Conservation (phyloP, 2,329 filamentous ascomycete genomes). For the Ploettnerulaceae sp. region DNA sequence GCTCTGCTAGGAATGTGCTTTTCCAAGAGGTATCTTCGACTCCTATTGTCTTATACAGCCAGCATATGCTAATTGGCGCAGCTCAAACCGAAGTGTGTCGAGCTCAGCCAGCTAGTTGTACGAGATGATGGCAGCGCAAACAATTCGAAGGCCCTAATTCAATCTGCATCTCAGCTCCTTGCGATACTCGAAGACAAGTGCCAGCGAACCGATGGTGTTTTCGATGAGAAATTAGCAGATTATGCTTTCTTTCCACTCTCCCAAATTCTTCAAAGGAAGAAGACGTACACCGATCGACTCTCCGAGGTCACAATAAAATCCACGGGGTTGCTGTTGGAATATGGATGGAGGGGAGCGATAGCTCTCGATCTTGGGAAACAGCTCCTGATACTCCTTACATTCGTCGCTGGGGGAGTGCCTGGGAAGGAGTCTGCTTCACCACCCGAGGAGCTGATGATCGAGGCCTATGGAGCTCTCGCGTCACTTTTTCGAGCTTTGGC, state of each 20-base stretch:
- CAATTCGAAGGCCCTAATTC: slow-evolving; percentile 41
- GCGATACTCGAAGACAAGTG: slow-evolving; percentile 39
- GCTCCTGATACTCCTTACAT: slow-evolving; percentile 76
- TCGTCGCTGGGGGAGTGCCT: slow-evolving; percentile 71
- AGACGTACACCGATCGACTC: slow-evolving; percentile 63
- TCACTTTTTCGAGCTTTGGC: slow-evolving; percentile 59
- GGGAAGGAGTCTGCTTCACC: slow-evolving; percentile 45
- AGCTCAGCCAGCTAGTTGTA: slow-evolving; percentile 54
- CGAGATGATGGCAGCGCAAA: slow-evolving; percentile 41
- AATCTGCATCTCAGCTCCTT: slow-evolving; percentile 43
- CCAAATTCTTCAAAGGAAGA: slow-evolving; percentile 74
- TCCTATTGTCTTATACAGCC: background rate
- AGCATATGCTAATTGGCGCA: slow-evolving; percentile 31
- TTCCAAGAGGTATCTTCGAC: slow-evolving; percentile 32
- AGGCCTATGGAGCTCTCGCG: slow-evolving; percentile 65
- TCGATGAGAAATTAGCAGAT: slow-evolving; percentile 83
- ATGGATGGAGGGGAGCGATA: slow-evolving; percentile 75
- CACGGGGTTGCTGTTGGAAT: slow-evolving; percentile 64
- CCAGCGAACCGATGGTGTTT: slow-evolving; percentile 42
- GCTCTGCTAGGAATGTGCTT: slow-evolving; percentile 32
- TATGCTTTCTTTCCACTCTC: slow-evolving; percentile 94
- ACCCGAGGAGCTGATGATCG: slow-evolving; percentile 69
- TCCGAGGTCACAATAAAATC: slow-evolving; percentile 75
- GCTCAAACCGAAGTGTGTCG: slow-evolving; percentile 60
- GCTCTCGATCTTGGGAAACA: slow-evolving; percentile 72